A percentile compares a stretch with the other conserved stretches of the same genome.
Conservation (phyloP, 331 rosid genomes). For the Dryas integrifolia region DNA sequence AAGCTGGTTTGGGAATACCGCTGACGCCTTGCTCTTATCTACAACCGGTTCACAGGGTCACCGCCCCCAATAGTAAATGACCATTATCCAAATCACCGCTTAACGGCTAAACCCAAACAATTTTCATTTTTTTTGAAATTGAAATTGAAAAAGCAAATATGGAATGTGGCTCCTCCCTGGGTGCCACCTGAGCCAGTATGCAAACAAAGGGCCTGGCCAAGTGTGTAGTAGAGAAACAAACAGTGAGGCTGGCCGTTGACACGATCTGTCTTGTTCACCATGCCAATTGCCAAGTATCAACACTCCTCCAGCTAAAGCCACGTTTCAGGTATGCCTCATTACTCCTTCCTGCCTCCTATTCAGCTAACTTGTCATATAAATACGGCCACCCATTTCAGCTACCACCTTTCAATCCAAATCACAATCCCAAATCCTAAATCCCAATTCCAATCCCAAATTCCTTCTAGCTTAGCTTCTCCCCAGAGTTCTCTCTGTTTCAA, state of each 20-base stretch:
- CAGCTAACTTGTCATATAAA: slow-evolving; percentile 23
- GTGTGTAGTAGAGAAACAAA: slow-evolving; percentile 54
- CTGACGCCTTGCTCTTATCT: slow-evolving; percentile 32
- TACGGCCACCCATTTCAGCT: slow-evolving; percentile 3
- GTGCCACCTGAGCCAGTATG: slow-evolving; percentile 37
- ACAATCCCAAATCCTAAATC: too few species aligned
- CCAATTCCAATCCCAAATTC: too few species aligned
- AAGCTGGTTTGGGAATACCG: slow-evolving; percentile 34
- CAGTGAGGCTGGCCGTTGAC: slow-evolving; percentile 49
- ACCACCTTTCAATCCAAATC: too few species aligned
- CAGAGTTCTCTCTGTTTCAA: not conserved
- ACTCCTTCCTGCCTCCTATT: slow-evolving; percentile 1
- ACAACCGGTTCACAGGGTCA: slow-evolving; percentile 33
- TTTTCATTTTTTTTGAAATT: not conserved
- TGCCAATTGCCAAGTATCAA: slow-evolving; percentile 79
- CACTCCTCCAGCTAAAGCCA: slow-evolving; percentile 46
- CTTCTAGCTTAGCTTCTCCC: not conserved
- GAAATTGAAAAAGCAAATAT: not conserved
- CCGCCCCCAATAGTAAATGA: slow-evolving; percentile 34
- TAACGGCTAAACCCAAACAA: too few species aligned
- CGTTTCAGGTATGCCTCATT: slow-evolving; percentile 43
- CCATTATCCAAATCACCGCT: slow-evolving; percentile 21
- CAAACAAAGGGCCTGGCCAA: slow-evolving; percentile 47
- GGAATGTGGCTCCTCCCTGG: not conserved
- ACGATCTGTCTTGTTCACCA: slow-evolving; percentile 47